Evolutionary conservation across 257 asterid species (phyloP).

Genomic region (Ehretia macrophylla): DNA sequence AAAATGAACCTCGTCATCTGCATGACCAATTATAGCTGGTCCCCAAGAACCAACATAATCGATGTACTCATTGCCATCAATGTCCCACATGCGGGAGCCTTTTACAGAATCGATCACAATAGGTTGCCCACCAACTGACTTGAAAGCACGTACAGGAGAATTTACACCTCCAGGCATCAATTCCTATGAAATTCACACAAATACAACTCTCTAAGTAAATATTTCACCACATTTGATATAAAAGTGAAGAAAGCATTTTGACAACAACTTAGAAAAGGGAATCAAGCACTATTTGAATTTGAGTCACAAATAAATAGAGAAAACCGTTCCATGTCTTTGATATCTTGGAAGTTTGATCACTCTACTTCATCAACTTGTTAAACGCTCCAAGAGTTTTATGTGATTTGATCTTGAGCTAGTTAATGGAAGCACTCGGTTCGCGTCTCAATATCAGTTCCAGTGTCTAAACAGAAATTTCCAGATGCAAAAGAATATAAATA

Average conservation of each 20-base stretch:
- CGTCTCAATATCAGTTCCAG: too few relatives aligned
- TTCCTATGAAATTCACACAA: constrained; percentile 46
- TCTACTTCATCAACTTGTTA: too few relatives aligned
- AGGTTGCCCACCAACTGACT: constrained; percentile 98
- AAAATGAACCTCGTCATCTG: constrained; percentile 81
- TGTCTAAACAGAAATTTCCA: too few relatives aligned
- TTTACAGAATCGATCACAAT: constrained; percentile 80
- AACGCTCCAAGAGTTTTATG: too few relatives aligned
- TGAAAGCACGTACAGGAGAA: constrained; percentile 98
- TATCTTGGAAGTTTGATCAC: too few relatives aligned
- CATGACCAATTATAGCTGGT: constrained; percentile 98
- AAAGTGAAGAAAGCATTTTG: too few relatives aligned
- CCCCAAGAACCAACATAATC: constrained; percentile 99
- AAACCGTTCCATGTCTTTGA: too few relatives aligned
- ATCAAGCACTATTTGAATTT: neutral
- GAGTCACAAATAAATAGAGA: too few relatives aligned
- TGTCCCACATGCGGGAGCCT: constrained; percentile 95
- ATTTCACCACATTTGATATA: neutral
- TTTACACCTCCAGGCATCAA: constrained; percentile 99
- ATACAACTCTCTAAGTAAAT: neutral
- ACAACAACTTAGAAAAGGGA: too few relatives aligned
- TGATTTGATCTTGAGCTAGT: too few relatives aligned
- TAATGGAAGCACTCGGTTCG: too few relatives aligned
- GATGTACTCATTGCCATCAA: constrained; percentile 95
- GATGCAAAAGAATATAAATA: too few relatives aligned